These are phyloP conservation scores for Scleroderma citrinum DNA, from an alignment of 768 basidiomycete genomes.

Conservation along the genomic window DNA sequence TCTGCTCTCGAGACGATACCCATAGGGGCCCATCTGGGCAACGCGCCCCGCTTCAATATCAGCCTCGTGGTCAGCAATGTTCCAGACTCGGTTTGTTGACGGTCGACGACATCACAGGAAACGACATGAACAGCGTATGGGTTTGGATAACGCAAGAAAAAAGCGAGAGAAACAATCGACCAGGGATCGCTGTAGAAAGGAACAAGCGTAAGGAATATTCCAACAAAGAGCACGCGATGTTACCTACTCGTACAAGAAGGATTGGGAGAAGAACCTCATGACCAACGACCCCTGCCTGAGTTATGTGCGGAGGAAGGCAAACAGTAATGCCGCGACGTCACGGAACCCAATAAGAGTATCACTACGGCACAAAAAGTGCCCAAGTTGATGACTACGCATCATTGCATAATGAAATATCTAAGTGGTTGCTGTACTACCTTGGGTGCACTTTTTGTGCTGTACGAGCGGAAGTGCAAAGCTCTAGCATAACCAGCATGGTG, in stretches of 20 bases:
- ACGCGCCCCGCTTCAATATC: slow-evolving; percentile 85
- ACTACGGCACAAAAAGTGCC: no score
- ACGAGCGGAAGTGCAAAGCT: no score
- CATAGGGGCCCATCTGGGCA: slow-evolving; percentile 87
- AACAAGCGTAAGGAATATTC: slow-evolving; percentile 8
- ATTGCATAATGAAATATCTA: no score
- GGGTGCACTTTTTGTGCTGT: no score
- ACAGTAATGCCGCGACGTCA: background rate
- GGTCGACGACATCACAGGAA: slow-evolving; percentile 93
- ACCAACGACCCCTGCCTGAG: slow-evolving; percentile 37
- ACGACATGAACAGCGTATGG: slow-evolving; percentile 91
- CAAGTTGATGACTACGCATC: no score
- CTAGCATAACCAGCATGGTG: no score
- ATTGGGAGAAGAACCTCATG: slow-evolving; percentile 53
- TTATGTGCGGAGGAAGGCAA: background rate
- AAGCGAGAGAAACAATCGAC: slow-evolving; percentile 88
- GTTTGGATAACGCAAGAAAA: slow-evolving; percentile 93
- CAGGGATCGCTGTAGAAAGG: slow-evolving; percentile 71
- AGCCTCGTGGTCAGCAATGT: slow-evolving; percentile 82
- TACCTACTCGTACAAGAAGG: slow-evolving; percentile 52
- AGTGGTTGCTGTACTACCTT: no score
- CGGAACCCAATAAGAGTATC: no score
- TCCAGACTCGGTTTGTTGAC: slow-evolving; percentile 65
- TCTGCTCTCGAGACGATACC: slow-evolving; percentile 81
- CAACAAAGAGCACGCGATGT: background rate